phyloP scores from a whole-genome alignment of 2,329 filamentous ascomycete species.

The Ophiosphaerella herpotricha region DNA sequence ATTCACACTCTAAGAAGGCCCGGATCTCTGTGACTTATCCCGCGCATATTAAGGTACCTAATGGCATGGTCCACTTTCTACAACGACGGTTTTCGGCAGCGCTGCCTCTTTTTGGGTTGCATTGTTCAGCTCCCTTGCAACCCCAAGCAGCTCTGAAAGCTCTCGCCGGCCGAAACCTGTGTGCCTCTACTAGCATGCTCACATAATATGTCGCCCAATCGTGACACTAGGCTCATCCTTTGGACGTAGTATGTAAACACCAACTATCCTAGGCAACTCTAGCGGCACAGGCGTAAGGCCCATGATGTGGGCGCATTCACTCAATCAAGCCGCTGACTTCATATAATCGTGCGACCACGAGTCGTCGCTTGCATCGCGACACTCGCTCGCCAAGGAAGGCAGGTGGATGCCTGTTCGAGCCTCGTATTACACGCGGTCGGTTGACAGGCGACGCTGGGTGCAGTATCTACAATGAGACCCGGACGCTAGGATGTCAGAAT shows the following conservation, averaged over 20 bases:
- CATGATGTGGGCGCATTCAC: neutral
- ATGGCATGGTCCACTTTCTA: neutral
- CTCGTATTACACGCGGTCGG: too few species aligned
- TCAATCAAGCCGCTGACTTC: neutral
- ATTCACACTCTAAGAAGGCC: neutral
- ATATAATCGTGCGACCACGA: neutral
- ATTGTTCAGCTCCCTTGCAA: neutral
- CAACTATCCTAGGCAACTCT: neutral
- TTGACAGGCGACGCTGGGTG: too few species aligned
- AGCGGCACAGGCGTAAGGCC: slow-evolving; percentile 1
- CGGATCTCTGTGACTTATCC: neutral
- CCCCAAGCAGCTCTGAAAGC: neutral
- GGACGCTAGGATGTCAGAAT: too few species aligned
- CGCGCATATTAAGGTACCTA: slow-evolving; percentile 4
- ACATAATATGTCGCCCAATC: slow-evolving; percentile 1
- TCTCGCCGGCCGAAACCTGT: neutral
- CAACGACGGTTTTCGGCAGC: too few species aligned
- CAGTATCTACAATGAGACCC: too few species aligned
- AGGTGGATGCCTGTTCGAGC: too few species aligned
- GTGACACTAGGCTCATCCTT: neutral
- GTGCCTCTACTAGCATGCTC: neutral
- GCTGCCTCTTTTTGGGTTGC: too few species aligned
- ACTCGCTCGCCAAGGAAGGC: neutral
- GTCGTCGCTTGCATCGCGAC: neutral
- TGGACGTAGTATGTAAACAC: neutral